Conservation (phyloP, 441 rosid genomes). For the Biscutella laevigata region DNA sequence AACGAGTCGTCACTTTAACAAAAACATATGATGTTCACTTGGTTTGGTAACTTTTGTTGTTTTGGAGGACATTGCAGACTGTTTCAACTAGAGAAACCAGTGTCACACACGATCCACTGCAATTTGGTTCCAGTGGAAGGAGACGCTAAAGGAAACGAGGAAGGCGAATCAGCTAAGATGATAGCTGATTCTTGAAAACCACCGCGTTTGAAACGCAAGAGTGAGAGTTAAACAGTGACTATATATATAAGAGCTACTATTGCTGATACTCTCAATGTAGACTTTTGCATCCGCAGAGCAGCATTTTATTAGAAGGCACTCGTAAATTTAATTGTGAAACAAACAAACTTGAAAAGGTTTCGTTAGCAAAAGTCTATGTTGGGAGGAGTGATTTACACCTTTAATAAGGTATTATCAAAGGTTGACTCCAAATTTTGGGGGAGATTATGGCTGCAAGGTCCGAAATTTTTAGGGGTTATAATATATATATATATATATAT, state of each 20-base stretch:
- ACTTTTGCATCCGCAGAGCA: not conserved
- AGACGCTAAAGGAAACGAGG: slow-evolving; percentile 31
- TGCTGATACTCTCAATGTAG: not conserved
- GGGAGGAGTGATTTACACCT: too few species aligned
- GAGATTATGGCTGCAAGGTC: too few species aligned
- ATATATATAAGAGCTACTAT: slow-evolving; percentile 18
- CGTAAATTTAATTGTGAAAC: not conserved
- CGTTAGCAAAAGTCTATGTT: not conserved
- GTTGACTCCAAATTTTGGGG: too few species aligned
- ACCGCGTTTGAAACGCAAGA: not conserved
- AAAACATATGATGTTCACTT: not conserved
- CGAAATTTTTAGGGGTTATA: too few species aligned
- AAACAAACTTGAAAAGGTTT: not conserved
- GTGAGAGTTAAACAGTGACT: slow-evolving; percentile 4
- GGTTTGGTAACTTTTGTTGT: not conserved
- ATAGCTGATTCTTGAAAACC: slow-evolving; percentile 32
- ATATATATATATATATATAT: too few species aligned
- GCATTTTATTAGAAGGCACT: not conserved
- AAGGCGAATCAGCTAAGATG: slow-evolving; percentile 37
- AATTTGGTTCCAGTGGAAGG: slow-evolving; percentile 47
- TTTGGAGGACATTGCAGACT: slow-evolving; percentile 34
- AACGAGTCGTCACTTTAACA: not conserved
- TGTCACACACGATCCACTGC: slow-evolving; percentile 81
- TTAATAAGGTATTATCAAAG: too few species aligned
- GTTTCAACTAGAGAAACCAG: slow-evolving; percentile 87